These are phyloP conservation scores for Diaporthe batatas DNA, from an alignment of 2,329 filamentous ascomycete species.

Conservation along the genomic window DNA sequence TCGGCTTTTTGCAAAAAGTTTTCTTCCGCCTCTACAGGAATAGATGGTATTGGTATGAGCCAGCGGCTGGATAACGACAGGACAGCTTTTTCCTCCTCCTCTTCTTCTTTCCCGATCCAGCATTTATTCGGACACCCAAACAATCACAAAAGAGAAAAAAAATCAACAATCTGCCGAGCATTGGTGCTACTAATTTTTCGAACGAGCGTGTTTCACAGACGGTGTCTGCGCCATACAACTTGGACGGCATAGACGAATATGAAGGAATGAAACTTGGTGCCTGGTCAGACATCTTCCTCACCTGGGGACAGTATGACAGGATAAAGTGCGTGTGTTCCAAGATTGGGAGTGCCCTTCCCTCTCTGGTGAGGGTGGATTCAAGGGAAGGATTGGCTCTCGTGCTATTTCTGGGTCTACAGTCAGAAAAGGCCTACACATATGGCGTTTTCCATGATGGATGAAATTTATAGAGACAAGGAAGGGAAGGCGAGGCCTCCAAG, in stretches of 20 bases:
- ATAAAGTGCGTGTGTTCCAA: neutral
- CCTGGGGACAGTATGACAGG: conserved; percentile 1
- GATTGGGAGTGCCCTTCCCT: neutral
- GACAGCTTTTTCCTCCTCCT: conserved; percentile 7
- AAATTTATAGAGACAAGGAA: conserved; percentile 17
- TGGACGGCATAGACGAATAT: conserved; percentile 5
- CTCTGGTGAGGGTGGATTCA: conserved; percentile 22
- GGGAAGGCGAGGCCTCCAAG: conserved; percentile 21
- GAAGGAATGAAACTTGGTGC: neutral
- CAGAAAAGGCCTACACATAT: neutral
- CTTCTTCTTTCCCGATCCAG: neutral
- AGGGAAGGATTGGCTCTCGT: conserved; percentile 13
- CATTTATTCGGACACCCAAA: neutral
- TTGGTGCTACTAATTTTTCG: conserved; percentile 28
- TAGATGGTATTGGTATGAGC: conserved; percentile 37
- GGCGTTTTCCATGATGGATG: conserved; percentile 13
- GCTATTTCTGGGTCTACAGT: conserved; percentile 8
- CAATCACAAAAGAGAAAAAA: neutral
- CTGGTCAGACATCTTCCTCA: neutral
- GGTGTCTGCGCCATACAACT: conserved; percentile 1
- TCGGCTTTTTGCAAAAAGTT: conserved; percentile 33
- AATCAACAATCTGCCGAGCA: neutral
- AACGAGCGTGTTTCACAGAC: neutral
- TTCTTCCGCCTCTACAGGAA: conserved; percentile 2
- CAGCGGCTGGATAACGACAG: conserved; percentile 31